Evolutionary conservation across 495 filamentous ascomycete genomes (phyloP).

Genomic region (Arthonia radiata): DNA sequence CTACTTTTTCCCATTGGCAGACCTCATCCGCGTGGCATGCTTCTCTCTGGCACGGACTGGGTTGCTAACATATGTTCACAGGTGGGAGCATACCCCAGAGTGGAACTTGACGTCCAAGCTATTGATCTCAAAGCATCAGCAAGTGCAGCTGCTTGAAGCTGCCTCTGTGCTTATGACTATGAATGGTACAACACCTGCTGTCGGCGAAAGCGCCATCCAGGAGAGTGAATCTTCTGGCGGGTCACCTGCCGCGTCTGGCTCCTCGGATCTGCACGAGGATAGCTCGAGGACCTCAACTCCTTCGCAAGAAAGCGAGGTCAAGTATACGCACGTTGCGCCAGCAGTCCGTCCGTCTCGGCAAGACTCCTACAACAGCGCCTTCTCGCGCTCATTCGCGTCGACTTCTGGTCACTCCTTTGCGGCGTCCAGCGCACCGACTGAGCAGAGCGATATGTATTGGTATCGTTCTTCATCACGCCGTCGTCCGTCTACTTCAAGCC

Average conservation of each 20-base stretch:
- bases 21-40: constrained; percentile 3
- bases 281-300: constrained; percentile 34
- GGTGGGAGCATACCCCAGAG: constrained; percentile 98
- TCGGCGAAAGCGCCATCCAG: constrained; percentile 35
- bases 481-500: constrained; percentile 6
- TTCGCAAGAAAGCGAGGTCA: constrained; percentile 24
- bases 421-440: constrained; percentile 16
- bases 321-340: constrained; percentile 20
- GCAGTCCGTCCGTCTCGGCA: constrained; percentile 33
- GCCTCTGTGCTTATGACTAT: constrained; percentile 84
- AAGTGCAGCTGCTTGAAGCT: constrained; percentile 91
- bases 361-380: constrained; percentile 37
- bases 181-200: constrained; percentile 34
- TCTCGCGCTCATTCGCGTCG: constrained; percentile 72
- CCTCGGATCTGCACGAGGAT: constrained; percentile 44
- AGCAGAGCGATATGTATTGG: constrained; percentile 21
- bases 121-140: constrained; percentile 96
- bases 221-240: constrained; percentile 61
- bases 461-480: constrained; percentile 28
- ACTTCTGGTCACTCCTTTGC: constrained; percentile 28
- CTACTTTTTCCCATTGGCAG: constrained; percentile 1
- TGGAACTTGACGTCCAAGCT: constrained; percentile 96
- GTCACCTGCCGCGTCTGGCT: constrained; percentile 54
- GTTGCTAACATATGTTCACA: constrained; percentile 29
- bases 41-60: constrained; percentile 14